A percentile compares a stretch with the other conserved stretches of the same genome.
phyloP scores from a whole-genome alignment of 352 stramenopile genomes.

The Globisporangium cystogenes region DNA sequence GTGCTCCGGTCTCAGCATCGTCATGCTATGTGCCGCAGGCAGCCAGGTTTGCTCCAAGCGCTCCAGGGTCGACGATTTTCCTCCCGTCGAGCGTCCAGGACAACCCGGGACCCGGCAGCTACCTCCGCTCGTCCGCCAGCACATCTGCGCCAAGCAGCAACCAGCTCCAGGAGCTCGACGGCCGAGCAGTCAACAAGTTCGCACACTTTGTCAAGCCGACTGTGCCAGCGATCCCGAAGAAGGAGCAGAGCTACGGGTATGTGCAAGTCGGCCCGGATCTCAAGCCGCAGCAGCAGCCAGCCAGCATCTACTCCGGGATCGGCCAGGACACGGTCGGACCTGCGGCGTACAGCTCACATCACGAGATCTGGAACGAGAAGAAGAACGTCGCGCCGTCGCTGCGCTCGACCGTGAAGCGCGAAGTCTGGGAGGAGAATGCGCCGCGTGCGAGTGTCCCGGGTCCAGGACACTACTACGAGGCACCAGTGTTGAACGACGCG shows the following conservation, averaged over 20 bases:
- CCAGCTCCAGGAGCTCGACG: constrained; percentile 9
- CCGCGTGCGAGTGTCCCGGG: constrained; percentile 40
- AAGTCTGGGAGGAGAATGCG: constrained; percentile 68
- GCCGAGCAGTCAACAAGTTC: constrained; percentile 21
- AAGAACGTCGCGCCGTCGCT: constrained; percentile 65
- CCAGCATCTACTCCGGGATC: constrained; percentile 55
- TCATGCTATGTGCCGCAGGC: constrained; percentile 24
- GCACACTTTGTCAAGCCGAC: constrained; percentile 47
- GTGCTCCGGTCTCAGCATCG: not conserved
- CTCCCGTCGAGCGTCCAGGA: constrained; percentile 60
- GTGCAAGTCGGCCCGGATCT: constrained; percentile 36
- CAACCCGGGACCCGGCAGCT: constrained; percentile 62
- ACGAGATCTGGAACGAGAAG: constrained; percentile 52
- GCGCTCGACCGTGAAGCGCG: constrained; percentile 62
- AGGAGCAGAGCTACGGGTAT: constrained; percentile 75
- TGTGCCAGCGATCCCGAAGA: constrained; percentile 61
- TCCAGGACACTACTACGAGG: constrained; percentile 51
- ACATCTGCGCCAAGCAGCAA: constrained; percentile 22
- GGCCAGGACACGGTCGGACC: constrained; percentile 69
- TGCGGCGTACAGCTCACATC: constrained; percentile 53
- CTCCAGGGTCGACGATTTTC: constrained; percentile 66
- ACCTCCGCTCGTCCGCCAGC: constrained; percentile 22
- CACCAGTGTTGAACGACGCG: not conserved
- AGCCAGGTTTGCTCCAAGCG: constrained; percentile 64
- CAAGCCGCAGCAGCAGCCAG: constrained; percentile 32